A percentile compares a stretch with the other conserved stretches of the same genome.
phyloP scores from a whole-genome alignment of 2,329 filamentous ascomycete species.

The Dichotomopilus funicola region DNA sequence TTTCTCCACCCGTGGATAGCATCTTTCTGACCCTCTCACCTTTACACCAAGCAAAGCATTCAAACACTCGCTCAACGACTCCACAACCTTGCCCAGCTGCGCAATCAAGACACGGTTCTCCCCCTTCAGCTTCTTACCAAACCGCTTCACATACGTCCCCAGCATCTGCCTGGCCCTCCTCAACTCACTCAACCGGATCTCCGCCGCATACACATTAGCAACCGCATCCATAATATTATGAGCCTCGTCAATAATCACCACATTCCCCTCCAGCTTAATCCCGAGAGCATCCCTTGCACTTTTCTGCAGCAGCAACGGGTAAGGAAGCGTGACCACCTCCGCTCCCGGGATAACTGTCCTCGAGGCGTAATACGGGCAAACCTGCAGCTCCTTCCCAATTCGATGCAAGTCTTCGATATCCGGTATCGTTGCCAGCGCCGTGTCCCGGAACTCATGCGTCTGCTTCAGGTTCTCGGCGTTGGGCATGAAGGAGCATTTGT shows the following conservation, averaged over 20 bases:
- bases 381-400: conserved; percentile 68
- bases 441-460: conserved; percentile 77
- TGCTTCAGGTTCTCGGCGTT: conserved; percentile 66
- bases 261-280: conserved; percentile 76
- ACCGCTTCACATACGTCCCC: conserved; percentile 75
- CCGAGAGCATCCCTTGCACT: conserved; percentile 81
- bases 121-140: conserved; percentile 81
- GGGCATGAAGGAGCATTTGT: conserved; percentile 71
- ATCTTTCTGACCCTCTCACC: conserved; percentile 38
- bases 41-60: conserved; percentile 44
- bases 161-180: conserved; percentile 68
- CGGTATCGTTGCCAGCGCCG: conserved; percentile 72
- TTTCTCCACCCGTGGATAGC: neutral
- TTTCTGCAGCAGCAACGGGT: conserved; percentile 81
- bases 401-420: conserved; percentile 88
- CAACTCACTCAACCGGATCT: conserved; percentile 67
- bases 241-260: conserved; percentile 95
- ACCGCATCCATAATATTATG: conserved; percentile 98
- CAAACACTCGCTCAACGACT: conserved; percentile 68
- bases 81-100: conserved; percentile 75
- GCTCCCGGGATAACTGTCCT: conserved; percentile 72
- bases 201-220: conserved; percentile 74
- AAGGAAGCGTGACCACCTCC: conserved; percentile 88
- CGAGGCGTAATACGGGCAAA: conserved; percentile 97
- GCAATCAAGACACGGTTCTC: conserved; percentile 88